Evolutionary conservation across 768 basidiomycete species (phyloP), one percentile per base, ranked within the genome.

Genomic region (Cantharellus cinnabarinus): DNA sequence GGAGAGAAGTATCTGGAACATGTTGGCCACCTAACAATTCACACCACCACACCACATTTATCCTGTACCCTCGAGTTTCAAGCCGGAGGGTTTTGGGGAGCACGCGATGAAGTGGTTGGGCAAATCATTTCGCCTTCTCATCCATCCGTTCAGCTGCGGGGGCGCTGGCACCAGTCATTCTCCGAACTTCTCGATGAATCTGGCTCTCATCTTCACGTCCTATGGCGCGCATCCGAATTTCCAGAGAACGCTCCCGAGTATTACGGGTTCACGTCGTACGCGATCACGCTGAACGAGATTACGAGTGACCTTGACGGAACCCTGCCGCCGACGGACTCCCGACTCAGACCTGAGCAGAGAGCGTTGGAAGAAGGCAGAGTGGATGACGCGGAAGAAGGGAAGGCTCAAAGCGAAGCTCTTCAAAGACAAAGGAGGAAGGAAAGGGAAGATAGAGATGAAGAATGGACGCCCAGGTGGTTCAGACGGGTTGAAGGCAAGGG

Each of bases 1-100:
- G 89, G 89, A 5, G 83, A 85, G 35, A 90, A 90, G 66, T 93
- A 91, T 67, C 75, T 93, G 37, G 89, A 90, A 66, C 89, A 90
- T 65, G 77, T 76, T 44, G 89, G 89, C 37, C 78, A 83, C 67
- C 78, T 90, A 79, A 77, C 73, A 5, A 79, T 93, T 51, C 52
- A 54, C 52, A 54, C 10, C 52, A 78, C 79, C 61, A 72, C 72
- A 37, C 76, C 73, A 35, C 73, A 75, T 7, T 73, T 73, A 42
- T 76, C 75, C 20, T 89, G 85, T 65, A 72, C 79, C 15, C 67
- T 89, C n/a, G 85, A 88, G 54, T 90, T 93, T 72, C 88, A 88
- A 67, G 86, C 85, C 66, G 79, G 79, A 48, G 83, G 86, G 20
- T 90, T 88, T 66, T 87, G 83, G 81, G 84, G 82, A 20, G 72